These are phyloP conservation scores for Pseudogymnoascus sp. DNA, from an alignment of 2,329 filamentous ascomycete species.

Conservation along the genomic window DNA sequence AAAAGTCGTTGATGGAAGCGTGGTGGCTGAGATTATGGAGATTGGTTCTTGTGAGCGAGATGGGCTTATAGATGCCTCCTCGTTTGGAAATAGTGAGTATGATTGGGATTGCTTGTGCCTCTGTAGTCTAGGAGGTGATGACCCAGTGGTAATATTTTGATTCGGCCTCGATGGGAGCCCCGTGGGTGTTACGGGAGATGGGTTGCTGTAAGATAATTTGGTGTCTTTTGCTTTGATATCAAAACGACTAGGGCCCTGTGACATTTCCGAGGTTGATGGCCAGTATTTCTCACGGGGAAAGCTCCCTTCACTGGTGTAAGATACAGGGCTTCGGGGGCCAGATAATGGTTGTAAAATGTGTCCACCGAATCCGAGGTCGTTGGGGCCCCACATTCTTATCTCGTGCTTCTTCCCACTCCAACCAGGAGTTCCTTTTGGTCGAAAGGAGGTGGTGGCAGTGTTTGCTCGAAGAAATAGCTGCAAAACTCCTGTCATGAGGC, in stretches of 20 bases:
- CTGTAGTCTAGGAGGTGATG: background rate
- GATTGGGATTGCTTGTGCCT: background rate
- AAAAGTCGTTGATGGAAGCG: slow-evolving; percentile 7
- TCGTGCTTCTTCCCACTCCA: slow-evolving; percentile 41
- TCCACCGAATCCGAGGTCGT: slow-evolving; percentile 26
- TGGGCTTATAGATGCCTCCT: background rate
- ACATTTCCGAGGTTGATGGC: slow-evolving; percentile 1
- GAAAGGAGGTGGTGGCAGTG: slow-evolving; percentile 46
- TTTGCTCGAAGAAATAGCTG: slow-evolving; percentile 60
- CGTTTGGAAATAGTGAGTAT: slow-evolving; percentile 5
- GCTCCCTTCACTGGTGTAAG: background rate
- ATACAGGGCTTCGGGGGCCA: slow-evolving; percentile 16
- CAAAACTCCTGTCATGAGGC: slow-evolving; percentile 54
- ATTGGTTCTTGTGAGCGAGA: slow-evolving; percentile 16
- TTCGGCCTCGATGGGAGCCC: slow-evolving; percentile 13
- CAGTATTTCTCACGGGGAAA: background rate
- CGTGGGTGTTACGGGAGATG: slow-evolving; percentile 15
- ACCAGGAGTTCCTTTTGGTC: slow-evolving; percentile 38
- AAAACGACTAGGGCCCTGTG: background rate
- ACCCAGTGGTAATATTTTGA: slow-evolving; percentile 1
- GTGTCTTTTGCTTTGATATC: slow-evolving; percentile 12
- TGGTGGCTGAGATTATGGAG: slow-evolving; percentile 26
- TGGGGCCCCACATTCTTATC: slow-evolving; percentile 39
- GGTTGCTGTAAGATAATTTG: slow-evolving; percentile 20
- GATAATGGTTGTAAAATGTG: slow-evolving; percentile 25